Base-by-base conservation (phyloP, 768 basidiomycete genomes). In the Russula vinacea region DNA sequence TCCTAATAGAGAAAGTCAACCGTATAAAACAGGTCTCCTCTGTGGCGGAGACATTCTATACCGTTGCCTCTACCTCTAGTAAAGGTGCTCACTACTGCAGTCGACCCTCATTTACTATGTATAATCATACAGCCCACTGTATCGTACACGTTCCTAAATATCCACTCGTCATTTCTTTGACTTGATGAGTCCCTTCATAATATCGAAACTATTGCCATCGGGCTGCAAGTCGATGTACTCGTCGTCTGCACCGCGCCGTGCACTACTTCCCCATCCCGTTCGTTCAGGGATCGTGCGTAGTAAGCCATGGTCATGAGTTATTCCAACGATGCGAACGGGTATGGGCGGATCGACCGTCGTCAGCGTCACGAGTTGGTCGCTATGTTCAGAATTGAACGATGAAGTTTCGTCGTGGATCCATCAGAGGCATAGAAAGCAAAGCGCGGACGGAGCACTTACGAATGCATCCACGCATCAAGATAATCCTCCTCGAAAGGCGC, bases 151-250 rank as follows among this genome's bases (percentile, higher is more conserved):
- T 29, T 9, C 49, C 9, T 54, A 26, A 39, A 39, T 13, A 16
- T 5, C 45, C 32, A 37, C 4, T 26, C 13, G 6, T 68, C 60
- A 71, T 32, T 52, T 67, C 70, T 83, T 84, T 33, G 77, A 70
- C 71, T 77, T 88, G 69, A 96, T 95, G 74, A 96, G 73, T 37
- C 93, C 92, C 40, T 86, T 82, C 90, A 97, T 90, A 68, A 98
- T 79, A 75, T 98, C 96, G 69, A 98, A 98, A 70, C 92, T 92
- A 73, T 99, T 99, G 56, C 94, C 93, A 71, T 98, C 94, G 2
- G 97, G 97, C 73, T 97, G 97, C 22, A 99, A 75, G 74, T 99
- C 94, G 58, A 98, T 87, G 71, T 83, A 95, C 29, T 77, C 79
- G 32, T 64, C 74, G 62, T 60, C 76, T 70, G 45, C 72, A 26